Base-by-base conservation (phyloP, 495 filamentous ascomycete species). In the Poronia punctata region DNA sequence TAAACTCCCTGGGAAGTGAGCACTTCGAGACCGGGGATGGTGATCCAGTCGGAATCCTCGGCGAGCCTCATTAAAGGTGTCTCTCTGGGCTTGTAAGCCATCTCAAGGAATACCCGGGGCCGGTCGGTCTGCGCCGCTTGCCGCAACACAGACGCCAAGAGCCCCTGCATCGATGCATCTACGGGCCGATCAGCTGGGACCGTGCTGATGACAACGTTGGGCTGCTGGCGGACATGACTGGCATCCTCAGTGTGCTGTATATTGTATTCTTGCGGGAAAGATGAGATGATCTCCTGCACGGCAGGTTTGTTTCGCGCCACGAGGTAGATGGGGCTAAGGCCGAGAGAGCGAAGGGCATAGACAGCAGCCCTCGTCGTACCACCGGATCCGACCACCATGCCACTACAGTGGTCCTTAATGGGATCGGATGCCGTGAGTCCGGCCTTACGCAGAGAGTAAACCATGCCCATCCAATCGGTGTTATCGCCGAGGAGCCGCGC, bases 391-490 rank as follows among this genome's bases (percentile, higher is more conserved):
- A 97, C 76, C 12, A 97, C 88, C 59, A 88, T 69, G 16, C 66
- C 84, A 42, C 67, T 63, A n/a, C n/a, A 18, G 66, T 64, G 16
- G 52, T 26, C 54, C 53, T 28, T 45, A 50, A 38, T 46, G 54
- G 30, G 40, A 50, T 32, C 60, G 62, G 31, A 63, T 54, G 46
- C 49, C 49, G 48, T 66, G 16, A 86, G 66, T 19, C 86, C 84
- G 3, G 81, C 80, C 27, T 78, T 76, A 38, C 79, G 78, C n/a
- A 99, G 79, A 3, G 84, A 81, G 37, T 77, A 74, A 9, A 79
- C 76, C 80, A 99, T 99, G 31, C 92, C 92, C 49, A 79, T 74
- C 88, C 89, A 99, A 69, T 99, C 92, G 15, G 90, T 96, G 67
- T 99, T 99, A 54, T 86, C 83, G 11, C 92, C 92, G 33, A 83